These are phyloP conservation scores for Fusarium tupiense DNA, from an alignment of 2,329 filamentous ascomycete genomes.

Conservation along the genomic window DNA sequence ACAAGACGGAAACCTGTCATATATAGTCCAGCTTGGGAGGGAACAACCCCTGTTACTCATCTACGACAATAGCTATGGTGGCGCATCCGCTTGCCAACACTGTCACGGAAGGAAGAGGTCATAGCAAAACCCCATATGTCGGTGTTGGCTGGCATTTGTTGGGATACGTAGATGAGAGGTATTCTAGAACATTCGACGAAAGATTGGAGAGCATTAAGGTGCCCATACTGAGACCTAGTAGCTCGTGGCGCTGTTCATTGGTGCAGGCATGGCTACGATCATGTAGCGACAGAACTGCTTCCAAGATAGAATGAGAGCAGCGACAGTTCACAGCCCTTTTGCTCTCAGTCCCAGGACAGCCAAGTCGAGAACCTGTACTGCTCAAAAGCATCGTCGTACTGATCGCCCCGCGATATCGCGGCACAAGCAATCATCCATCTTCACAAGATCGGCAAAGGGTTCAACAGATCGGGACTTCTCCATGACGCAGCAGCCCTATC, in stretches of 20 bases:
- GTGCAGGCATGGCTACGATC: neutral
- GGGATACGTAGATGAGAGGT: too few species aligned
- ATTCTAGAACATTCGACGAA: neutral
- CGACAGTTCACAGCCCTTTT: too few species aligned
- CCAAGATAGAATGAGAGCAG: too few species aligned
- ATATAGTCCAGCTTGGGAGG: accelerated
- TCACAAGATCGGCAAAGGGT: neutral
- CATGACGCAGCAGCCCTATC: neutral
- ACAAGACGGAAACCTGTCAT: neutral
- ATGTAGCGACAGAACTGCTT: neutral
- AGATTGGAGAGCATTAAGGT: neutral
- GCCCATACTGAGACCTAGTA: neutral
- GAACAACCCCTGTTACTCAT: neutral
- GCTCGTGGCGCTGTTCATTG: neutral
- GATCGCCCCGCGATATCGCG: too few species aligned
- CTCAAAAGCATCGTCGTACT: too few species aligned
- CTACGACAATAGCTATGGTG: neutral
- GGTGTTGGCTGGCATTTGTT: neutral
- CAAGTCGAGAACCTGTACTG: accelerated
- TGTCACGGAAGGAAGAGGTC: neutral
- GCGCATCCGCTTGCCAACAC: neutral
- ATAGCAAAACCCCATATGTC: neutral
- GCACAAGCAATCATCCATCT: neutral
- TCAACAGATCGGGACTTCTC: neutral
- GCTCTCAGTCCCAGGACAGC: accelerated